Evolutionary conservation across 2,329 filamentous ascomycete genomes (phyloP).

Genomic region (Fusarium beomiforme): DNA sequence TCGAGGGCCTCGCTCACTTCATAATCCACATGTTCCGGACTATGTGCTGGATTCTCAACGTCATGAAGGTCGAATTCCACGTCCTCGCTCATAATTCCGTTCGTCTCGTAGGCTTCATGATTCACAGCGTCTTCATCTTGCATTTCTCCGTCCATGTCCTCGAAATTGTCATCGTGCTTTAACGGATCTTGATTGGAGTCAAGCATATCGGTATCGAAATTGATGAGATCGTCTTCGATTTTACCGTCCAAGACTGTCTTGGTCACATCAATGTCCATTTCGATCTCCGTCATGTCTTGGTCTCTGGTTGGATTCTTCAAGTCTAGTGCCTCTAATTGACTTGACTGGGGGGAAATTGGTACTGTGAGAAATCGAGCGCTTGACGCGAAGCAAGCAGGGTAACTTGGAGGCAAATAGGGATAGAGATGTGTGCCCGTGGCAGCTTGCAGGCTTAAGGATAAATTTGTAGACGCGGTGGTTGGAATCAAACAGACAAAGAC

Average conservation of each 20-base stretch:
- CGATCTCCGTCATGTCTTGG: slow-evolving; percentile 43
- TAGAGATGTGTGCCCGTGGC: neutral
- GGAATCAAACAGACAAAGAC: slow-evolving; percentile 32
- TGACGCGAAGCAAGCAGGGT: neutral
- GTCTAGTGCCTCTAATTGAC: neutral
- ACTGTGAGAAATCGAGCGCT: neutral
- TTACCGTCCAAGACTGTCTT: slow-evolving; percentile 39
- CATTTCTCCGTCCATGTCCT: slow-evolving; percentile 30
- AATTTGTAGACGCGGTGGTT: slow-evolving; percentile 11
- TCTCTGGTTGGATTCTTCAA: neutral
- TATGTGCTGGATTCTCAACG: slow-evolving; percentile 14
- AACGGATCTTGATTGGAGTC: slow-evolving; percentile 29
- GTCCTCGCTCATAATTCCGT: slow-evolving; percentile 35
- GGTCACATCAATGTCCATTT: slow-evolving; percentile 47
- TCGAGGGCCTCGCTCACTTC: slow-evolving; percentile 12
- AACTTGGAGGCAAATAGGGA: neutral
- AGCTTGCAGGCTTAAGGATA: neutral
- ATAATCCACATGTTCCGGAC: slow-evolving; percentile 6
- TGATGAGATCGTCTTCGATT: slow-evolving; percentile 50
- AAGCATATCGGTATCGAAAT: slow-evolving; percentile 51
- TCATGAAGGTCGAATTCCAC: slow-evolving; percentile 31
- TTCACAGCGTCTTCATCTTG: slow-evolving; percentile 33
- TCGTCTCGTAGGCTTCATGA: slow-evolving; percentile 27
- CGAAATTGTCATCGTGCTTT: slow-evolving; percentile 5
- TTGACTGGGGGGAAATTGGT: neutral